A percentile compares a stretch with the other conserved stretches of the same genome.
Conservation (phyloP, 768 basidiomycete genomes). For the Pulveroboletus sp. region DNA sequence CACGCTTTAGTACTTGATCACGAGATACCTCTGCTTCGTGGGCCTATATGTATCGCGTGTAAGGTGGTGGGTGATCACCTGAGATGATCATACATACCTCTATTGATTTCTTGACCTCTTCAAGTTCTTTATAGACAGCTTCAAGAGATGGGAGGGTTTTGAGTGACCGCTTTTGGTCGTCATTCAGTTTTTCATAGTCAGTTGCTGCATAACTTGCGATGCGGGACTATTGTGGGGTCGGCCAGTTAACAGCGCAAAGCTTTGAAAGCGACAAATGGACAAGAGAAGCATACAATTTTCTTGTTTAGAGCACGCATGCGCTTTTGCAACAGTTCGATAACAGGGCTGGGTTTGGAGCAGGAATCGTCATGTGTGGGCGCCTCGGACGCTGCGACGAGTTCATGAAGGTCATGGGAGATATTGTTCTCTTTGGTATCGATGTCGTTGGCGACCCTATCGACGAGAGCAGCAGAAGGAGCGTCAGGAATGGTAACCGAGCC, state of each 20-base stretch:
- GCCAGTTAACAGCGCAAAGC: conserved; percentile 11
- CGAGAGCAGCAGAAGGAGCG: conserved; percentile 39
- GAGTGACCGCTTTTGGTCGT: conserved; percentile 76
- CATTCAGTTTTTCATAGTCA: conserved; percentile 70
- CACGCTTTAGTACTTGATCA: conserved; percentile 50
- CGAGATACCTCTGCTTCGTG: conserved; percentile 61
- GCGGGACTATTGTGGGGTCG: conserved; percentile 48
- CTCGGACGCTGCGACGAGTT: conserved; percentile 40
- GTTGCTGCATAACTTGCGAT: conserved; percentile 67
- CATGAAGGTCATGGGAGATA: conserved; percentile 45
- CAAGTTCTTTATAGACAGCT: conserved; percentile 74
- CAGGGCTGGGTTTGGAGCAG: conserved; percentile 54
- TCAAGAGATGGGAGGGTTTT: conserved; percentile 74
- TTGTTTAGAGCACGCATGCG: conserved; percentile 72
- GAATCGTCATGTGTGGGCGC: conserved; percentile 41
- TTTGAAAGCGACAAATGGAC: neutral
- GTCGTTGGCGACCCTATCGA: conserved; percentile 48
- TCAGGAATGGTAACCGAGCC: conserved; percentile 40
- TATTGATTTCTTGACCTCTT: conserved; percentile 77
- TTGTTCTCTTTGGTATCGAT: conserved; percentile 44
- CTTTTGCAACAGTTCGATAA: conserved; percentile 76
- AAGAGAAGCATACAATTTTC: conserved; percentile 64
- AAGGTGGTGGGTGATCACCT: neutral
- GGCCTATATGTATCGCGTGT: conserved; percentile 34
- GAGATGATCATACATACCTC: conserved; percentile 61